Conservation (phyloP, 1,284 basidiomycete species). For the Apiotrichum sp. region DNA sequence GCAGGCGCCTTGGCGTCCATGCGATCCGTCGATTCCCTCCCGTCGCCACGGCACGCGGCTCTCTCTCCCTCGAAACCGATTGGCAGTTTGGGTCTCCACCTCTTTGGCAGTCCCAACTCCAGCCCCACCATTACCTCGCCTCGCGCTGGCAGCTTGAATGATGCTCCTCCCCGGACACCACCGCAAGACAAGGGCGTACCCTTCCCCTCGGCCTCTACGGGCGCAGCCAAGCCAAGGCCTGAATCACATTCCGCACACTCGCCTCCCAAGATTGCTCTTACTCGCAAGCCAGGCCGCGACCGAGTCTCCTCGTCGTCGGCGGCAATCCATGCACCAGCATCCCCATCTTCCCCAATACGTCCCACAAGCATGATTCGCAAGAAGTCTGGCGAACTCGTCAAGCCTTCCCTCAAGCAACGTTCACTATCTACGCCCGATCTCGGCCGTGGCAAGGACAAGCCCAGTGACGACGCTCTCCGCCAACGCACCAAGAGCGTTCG, state of each 20-base stretch:
- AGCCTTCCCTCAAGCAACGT: slow-evolving; percentile 44
- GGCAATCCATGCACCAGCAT: background rate
- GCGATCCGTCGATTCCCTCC: slow-evolving; percentile 3
- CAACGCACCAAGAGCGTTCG: slow-evolving; percentile 45
- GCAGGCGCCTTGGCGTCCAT: slow-evolving; percentile 6
- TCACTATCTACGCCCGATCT: slow-evolving; percentile 47
- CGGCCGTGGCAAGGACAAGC: slow-evolving; percentile 24
- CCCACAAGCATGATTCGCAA: slow-evolving; percentile 40
- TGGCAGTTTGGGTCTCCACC: slow-evolving; percentile 1
- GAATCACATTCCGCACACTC: slow-evolving; percentile 3
- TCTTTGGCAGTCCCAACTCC: background rate
- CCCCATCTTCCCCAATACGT: background rate
- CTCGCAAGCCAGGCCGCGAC: background rate
- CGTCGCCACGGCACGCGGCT: background rate
- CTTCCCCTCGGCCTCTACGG: background rate
- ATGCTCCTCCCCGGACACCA: background rate
- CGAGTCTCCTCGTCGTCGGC: background rate
- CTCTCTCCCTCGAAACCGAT: background rate
- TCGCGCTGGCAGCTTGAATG: background rate
- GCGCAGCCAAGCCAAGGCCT: background rate
- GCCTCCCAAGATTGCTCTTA: slow-evolving; percentile 4
- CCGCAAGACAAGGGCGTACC: background rate
- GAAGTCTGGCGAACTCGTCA: slow-evolving; percentile 48
- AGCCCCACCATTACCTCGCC: background rate
- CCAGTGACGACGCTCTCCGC: slow-evolving; percentile 21